These are phyloP conservation scores for Gastrodia elata DNA, from an alignment of 106 monocot species.

Conservation along the genomic window DNA sequence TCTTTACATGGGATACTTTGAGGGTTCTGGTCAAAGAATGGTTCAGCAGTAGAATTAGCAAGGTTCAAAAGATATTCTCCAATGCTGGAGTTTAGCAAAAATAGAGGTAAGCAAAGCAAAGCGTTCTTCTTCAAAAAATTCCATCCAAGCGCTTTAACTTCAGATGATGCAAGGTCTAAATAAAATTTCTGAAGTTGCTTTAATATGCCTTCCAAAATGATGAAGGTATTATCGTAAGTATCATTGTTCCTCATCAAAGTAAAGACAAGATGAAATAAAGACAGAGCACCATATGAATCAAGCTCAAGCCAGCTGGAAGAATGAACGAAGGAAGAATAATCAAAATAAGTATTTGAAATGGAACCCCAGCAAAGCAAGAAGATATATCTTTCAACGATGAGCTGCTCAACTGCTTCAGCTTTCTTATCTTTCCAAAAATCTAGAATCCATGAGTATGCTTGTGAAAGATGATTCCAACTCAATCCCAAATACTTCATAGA, in stretches of 20 bases:
- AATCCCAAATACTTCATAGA: conserved; percentile 36
- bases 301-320: conserved; percentile 10
- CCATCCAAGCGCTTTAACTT: conserved; percentile 32
- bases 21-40: conserved; percentile 7
- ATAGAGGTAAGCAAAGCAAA: conserved; percentile 62
- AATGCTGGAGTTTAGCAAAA: conserved; percentile 46
- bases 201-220: conserved; percentile 22
- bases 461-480: conserved; percentile 28
- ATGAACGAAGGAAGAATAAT: conserved; percentile 8
- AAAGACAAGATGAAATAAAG: conserved; percentile 46
- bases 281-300: conserved; percentile 20
- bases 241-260: conserved; percentile 15
- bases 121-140: conserved; percentile 50
- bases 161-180: conserved; percentile 7
- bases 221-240: conserved; percentile 9
- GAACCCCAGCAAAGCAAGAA: conserved; percentile 80
- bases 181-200: conserved; percentile 39
- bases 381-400: conserved; percentile 81
- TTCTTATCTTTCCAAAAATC: conserved; percentile 63
- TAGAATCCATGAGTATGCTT: conserved; percentile 47
- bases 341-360: conserved; percentile 20
- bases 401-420: conserved; percentile 55
- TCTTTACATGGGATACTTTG: conserved; percentile 23
- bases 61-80: conserved; percentile 20
- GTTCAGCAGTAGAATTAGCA: conserved; percentile 16